Conservation (phyloP, 2,329 filamentous ascomycete genomes). For the Fusarium keratoplasticum region DNA sequence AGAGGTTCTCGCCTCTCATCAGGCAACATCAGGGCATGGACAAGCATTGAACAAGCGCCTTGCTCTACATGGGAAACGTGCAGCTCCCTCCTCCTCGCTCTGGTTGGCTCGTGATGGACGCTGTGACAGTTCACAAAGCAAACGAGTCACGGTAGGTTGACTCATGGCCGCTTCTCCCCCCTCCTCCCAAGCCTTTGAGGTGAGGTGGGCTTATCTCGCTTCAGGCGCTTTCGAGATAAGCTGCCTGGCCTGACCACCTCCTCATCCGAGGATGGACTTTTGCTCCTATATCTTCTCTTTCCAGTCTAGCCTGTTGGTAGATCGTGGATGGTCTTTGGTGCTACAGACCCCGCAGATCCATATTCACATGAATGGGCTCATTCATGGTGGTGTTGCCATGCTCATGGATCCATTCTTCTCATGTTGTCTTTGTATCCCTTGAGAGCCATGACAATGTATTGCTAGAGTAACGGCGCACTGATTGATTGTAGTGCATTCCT, state of each 20-base stretch:
- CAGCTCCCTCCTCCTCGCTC: background rate
- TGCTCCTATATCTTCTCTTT: conserved; percentile 19
- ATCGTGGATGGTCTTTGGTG: conserved; percentile 23
- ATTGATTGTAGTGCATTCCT: background rate
- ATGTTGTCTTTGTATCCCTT: conserved; percentile 4
- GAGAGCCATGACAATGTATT: conserved; percentile 8
- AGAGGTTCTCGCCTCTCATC: conserved; percentile 17
- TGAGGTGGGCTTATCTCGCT: conserved; percentile 13
- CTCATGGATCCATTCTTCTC: background rate
- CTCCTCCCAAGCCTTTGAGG: conserved; percentile 14
- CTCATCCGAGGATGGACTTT: conserved; percentile 8
- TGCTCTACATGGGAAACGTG: conserved; percentile 1
- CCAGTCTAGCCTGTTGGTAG: conserved; percentile 19
- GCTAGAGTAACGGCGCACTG: conserved; percentile 3
- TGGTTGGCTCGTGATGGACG: conserved; percentile 24
- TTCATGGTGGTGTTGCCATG: conserved; percentile 1
- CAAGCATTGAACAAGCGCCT: background rate
- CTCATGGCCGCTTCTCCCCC: conserved; percentile 17
- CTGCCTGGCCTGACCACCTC: conserved; percentile 15
- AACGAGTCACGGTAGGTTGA: conserved; percentile 31
- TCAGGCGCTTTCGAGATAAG: conserved; percentile 30
- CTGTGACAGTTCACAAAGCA: conserved; percentile 12
- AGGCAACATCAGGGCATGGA: background rate
- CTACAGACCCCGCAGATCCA: conserved; percentile 17
- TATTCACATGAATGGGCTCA: background rate